Percentiles rank a stretch among this genome's conserved stretches.
Evolutionary conservation across 192 early-diverging fungal genomes (phyloP).

Genomic region (Backusella macrospora): DNA sequence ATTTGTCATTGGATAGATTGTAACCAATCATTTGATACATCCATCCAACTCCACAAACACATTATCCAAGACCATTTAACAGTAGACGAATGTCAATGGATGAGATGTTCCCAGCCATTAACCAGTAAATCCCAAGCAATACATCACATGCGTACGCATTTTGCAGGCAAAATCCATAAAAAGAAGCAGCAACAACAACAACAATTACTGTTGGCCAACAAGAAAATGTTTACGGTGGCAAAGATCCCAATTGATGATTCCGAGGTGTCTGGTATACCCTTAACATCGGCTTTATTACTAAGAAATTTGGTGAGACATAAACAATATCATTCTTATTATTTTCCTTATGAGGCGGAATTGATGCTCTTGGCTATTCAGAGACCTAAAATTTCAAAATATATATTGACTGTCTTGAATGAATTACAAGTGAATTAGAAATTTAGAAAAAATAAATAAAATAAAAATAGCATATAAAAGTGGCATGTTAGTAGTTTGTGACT

Average conservation of each 20-base stretch:
- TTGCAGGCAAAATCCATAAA: conserved; percentile 46
- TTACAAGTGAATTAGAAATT: conserved; percentile 35
- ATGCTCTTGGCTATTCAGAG: conserved; percentile 50
- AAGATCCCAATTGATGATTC: conserved; percentile 41
- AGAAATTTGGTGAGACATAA: conserved; percentile 52
- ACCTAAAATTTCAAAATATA: conserved; percentile 51
- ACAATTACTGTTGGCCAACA: neutral
- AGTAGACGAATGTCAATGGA: conserved; percentile 51
- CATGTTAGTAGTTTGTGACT: no score
- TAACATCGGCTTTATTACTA: conserved; percentile 59
- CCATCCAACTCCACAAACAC: conserved; percentile 50
- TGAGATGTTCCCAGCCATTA: conserved; percentile 35
- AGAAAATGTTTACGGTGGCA: conserved; percentile 24
- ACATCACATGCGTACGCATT: conserved; percentile 55
- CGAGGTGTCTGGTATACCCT: conserved; percentile 55
- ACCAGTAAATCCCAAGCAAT: conserved; percentile 28
- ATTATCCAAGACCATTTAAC: conserved; percentile 49
- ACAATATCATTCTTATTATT: conserved; percentile 47
- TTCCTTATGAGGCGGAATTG: conserved; percentile 56
- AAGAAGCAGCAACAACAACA: conserved; percentile 21
- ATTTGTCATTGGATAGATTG: conserved; percentile 56
- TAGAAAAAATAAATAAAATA: neutral
- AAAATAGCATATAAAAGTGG: no score
- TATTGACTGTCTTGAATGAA: conserved; percentile 47
- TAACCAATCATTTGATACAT: conserved; percentile 32